phyloP scores from a whole-genome alignment of 371 early-diverging fungal species.

The Lichtheimia ornata region DNA sequence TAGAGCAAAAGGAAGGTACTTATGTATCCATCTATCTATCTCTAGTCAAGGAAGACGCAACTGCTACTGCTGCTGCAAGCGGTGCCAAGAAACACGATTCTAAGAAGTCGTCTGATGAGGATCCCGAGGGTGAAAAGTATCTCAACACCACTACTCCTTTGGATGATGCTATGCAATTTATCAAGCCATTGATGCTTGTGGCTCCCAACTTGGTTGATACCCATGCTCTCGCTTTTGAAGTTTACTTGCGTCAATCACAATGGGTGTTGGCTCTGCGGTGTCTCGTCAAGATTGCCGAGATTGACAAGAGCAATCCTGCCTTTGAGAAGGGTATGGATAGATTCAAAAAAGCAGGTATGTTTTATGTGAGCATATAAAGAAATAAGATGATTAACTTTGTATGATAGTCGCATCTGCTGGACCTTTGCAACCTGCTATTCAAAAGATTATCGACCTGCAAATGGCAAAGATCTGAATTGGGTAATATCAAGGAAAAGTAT shows the following conservation, averaged over 20 bases:
- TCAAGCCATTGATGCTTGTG: slow-evolving; percentile 68
- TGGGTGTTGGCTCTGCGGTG: slow-evolving; percentile 73
- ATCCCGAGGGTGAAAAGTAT: slow-evolving; percentile 70
- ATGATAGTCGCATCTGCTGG: slow-evolving; percentile 15
- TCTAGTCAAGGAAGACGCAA: slow-evolving; percentile 18
- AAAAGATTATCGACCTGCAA: slow-evolving; percentile 17
- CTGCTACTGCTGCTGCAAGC: slow-evolving; percentile 19
- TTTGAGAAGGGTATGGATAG: slow-evolving; percentile 57
- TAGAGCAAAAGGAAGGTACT: too few species aligned
- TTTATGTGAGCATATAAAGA: neutral
- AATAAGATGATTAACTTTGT: neutral
- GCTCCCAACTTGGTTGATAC: slow-evolving; percentile 59
- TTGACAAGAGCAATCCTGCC: slow-evolving; percentile 52
- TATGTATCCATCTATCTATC: neutral
- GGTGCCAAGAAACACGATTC: slow-evolving; percentile 45
- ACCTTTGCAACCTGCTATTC: slow-evolving; percentile 14
- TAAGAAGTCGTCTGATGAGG: slow-evolving; percentile 59
- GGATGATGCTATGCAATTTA: slow-evolving; percentile 75
- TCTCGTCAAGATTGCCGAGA: slow-evolving; percentile 58
- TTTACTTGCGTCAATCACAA: slow-evolving; percentile 81
- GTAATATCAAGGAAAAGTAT: too few species aligned
- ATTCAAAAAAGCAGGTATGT: slow-evolving; percentile 52
- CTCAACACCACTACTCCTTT: slow-evolving; percentile 66
- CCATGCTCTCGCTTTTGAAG: slow-evolving; percentile 71
- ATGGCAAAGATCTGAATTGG: slow-evolving; percentile 13